Base-by-base conservation (phyloP, 1,139 yeast genomes). In the Blastobotrys persicus region DNA sequence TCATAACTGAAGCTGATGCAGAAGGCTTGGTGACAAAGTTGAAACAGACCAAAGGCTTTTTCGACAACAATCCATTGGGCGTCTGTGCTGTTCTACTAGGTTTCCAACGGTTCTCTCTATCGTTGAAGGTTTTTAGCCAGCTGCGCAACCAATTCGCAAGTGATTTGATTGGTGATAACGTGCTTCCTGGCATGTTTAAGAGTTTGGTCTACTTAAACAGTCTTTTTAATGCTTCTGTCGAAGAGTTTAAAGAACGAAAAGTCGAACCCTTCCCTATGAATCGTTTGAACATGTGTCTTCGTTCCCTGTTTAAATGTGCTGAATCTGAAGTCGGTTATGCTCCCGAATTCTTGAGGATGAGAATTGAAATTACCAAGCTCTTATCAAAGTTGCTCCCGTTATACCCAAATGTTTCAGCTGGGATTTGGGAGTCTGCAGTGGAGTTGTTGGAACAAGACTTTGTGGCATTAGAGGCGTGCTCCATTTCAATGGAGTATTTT, bases 291-390 rank as follows among this genome's bases (percentile, higher is more conserved):
- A 80, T 84, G 87, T 69, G 83, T 13, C 56, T 85, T 9, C 75
- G 71, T 38, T 76, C 78, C 13, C 59, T 86, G 2, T 63, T 69
- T 4, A 65, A 66, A 23, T 83, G 88, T 86, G 61, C 83, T 23
- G 87, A 82, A 32, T 74, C 82, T 16, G 86, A 81, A 26, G 60
- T 74, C 41, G 80, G 85, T 1, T 85, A 79, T 63, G 88, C 83
- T 23, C 67, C 71, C 0, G 74, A 69, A 7, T 85, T 84, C 54
- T 59, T 70, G 13, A 63, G 71, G 3, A 63, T 81, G 42, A 73
- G 94, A 59, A 64, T 80, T 20, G 79, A 75, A 42, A 59, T 85
- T 26, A 64, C 81, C 7, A 74, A 73, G 43, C 75, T 85, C 47
- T 70, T 83, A 47, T 54, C 42, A 41, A 72, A 70, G 32, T 55